A percentile compares a stretch with the other conserved stretches of the same genome.
phyloP scores from a whole-genome alignment of 495 filamentous ascomycete species.

The Sporormia fimetaria region DNA sequence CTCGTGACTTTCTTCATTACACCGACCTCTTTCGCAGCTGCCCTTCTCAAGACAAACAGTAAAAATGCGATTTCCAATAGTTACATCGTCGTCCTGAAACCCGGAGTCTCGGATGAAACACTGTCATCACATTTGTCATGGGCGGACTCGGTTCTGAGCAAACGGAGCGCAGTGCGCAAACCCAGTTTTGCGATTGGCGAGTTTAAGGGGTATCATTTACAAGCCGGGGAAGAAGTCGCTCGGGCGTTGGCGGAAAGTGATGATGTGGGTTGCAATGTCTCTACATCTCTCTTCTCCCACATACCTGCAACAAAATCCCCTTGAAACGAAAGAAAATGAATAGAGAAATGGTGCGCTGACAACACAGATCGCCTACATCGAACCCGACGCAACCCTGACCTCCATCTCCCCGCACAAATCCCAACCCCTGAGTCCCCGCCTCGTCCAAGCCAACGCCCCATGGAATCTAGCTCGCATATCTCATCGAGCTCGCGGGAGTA shows the following conservation, averaged over 20 bases:
- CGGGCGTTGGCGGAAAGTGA: conserved; percentile 5
- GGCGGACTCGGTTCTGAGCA: not conserved
- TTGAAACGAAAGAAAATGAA: too few species aligned
- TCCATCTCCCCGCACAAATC: not conserved
- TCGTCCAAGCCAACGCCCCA: conserved; percentile 15
- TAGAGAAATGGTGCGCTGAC: too few species aligned
- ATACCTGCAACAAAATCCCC: too few species aligned
- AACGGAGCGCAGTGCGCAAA: not conserved
- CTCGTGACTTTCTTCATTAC: not conserved
- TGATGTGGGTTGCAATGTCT: conserved; percentile 1
- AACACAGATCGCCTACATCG: conserved; percentile 11
- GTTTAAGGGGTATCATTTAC: conserved; percentile 7
- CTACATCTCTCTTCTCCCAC: not conserved
- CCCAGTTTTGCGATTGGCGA: conserved; percentile 1
- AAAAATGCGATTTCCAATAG: not conserved
- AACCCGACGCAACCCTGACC: conserved; percentile 8
- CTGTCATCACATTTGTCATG: not conserved
- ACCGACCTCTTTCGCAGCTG: not conserved
- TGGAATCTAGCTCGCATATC: conserved; percentile 22
- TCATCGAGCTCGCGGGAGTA: conserved; percentile 8
- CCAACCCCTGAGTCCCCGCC: not conserved
- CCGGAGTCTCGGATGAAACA: not conserved
- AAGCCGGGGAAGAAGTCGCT: conserved; percentile 3
- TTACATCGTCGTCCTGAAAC: conserved; percentile 3
- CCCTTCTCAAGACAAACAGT: not conserved